These are phyloP conservation scores for Calycina herbarum DNA, from an alignment of 2,329 filamentous ascomycete genomes.

Conservation along the genomic window DNA sequence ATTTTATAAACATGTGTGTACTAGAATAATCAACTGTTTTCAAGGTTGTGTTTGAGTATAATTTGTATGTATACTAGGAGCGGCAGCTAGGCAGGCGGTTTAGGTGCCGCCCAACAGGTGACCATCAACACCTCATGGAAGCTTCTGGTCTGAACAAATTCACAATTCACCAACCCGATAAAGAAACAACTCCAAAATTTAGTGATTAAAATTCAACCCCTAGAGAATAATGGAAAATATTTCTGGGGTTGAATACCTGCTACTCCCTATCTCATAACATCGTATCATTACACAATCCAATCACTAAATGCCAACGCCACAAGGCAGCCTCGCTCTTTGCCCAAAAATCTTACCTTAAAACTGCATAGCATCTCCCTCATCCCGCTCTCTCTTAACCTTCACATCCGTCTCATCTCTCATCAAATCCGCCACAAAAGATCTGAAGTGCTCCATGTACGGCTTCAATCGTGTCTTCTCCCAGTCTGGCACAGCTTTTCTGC, in stretches of 20 bases:
- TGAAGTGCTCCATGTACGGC: conserved; percentile 89
- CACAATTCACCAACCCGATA: neutral
- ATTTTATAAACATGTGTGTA: too few relatives aligned
- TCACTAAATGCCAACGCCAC: neutral
- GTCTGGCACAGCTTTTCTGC: conserved; percentile 63
- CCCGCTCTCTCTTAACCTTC: conserved; percentile 49
- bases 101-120: too few relatives aligned
- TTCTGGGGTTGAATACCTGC: neutral
- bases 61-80: too few relatives aligned
- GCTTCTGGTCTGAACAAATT: neutral
- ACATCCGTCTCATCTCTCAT: conserved; percentile 72
- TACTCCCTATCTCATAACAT: neutral
- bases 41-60: too few relatives aligned
- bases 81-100: too few relatives aligned
- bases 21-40: too few relatives aligned
- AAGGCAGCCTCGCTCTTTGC: neutral
- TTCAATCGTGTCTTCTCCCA: conserved; percentile 97
- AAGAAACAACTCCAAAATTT: neutral
- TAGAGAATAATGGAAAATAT: neutral
- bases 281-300: neutral
- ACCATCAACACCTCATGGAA: too few relatives aligned
- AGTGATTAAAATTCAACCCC: neutral
- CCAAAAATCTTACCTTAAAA: conserved; percentile 46
- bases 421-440: conserved; percentile 73
- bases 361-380: conserved; percentile 60